phyloP scores from a whole-genome alignment of 208 protist species.

The Trypanosoma avium region DNA sequence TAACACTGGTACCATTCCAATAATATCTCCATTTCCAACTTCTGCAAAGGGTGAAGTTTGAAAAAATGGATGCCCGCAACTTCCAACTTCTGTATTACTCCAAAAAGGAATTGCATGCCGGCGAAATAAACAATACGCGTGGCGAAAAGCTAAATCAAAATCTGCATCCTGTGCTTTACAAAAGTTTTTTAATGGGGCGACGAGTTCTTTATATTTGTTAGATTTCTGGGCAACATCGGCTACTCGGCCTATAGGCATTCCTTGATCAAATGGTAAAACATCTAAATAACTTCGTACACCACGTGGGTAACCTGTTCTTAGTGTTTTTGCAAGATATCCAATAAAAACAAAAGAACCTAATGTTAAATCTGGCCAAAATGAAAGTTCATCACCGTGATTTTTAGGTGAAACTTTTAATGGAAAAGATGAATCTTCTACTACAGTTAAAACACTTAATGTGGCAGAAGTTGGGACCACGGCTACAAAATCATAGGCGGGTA shows the following conservation, averaged over 20 bases:
- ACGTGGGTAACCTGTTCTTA: slow-evolving; percentile 66
- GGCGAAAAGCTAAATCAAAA: slow-evolving; percentile 72
- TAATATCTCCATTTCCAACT: slow-evolving; percentile 49
- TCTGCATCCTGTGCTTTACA: slow-evolving; percentile 55
- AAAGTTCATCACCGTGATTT: slow-evolving; percentile 60
- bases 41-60: slow-evolving; percentile 53
- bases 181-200: slow-evolving; percentile 45
- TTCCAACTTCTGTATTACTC: slow-evolving; percentile 44
- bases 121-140: slow-evolving; percentile 86
- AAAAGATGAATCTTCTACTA: slow-evolving; percentile 57
- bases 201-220: slow-evolving; percentile 61
- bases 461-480: slow-evolving; percentile 72
- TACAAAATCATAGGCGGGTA: slow-evolving; percentile 88
- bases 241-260: slow-evolving; percentile 67
- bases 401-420: slow-evolving; percentile 69
- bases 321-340: slow-evolving; percentile 59
- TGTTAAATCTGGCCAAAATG: slow-evolving; percentile 79
- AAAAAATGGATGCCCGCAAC: slow-evolving; percentile 81
- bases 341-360: slow-evolving; percentile 77
- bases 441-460: slow-evolving; percentile 71
- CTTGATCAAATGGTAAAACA: slow-evolving; percentile 76
- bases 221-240: slow-evolving; percentile 70
- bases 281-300: slow-evolving; percentile 82
- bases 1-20: slow-evolving; percentile 86
- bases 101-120: slow-evolving; percentile 87